Base-by-base conservation (phyloP, 1,284 basidiomycete species). In the Phlebopus sp. region DNA sequence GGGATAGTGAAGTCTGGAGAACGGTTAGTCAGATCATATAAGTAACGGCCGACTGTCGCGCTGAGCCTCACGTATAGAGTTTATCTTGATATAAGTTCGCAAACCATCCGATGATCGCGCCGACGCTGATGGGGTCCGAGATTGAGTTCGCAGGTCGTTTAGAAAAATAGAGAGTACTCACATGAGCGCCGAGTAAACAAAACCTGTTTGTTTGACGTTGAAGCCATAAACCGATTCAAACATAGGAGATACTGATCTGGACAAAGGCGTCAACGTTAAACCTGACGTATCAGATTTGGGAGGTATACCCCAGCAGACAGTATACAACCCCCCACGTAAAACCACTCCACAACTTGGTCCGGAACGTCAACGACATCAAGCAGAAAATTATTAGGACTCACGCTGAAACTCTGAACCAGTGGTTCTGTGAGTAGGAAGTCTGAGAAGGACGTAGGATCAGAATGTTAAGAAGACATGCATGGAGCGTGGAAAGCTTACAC, bases 241-340 rank as follows among this genome's bases (percentile, higher is more conserved):
- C 18, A 84, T 75, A 8, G 77, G 79, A 0, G 77, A 69, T 19
- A 89, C 72, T 0, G 85, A 82, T 54, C 83, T 85, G 53, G 3
- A 31, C 13, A 13, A 4, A 13, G 4, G 21, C 49, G 32, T 31
- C 38, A 41, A 27, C 4, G 25, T 21, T 29, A 13, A 11, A 29
- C 23, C 23, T 15, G 4, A 27, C 17, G 5, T 10, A 37, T 18
- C 5, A 19, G 21, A 15, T 23, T 5, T 39, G 14, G 14, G 9
- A 68, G 27, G 27, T 77, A 10, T 54, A 86, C 75, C 82, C 80
- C 25, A 91, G 70, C 50, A 89, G 68, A 49, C 78, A 79, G 60
- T 82, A 92, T 40, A 86, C 65, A 10, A 92, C 77, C 0, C 90
- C 90, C 90, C 89, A 92, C 1, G 77, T 78, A 50, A 88, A 82